Evolutionary conservation across 495 filamentous ascomycete species (phyloP).

Genomic region (Extremus antarcticus): DNA sequence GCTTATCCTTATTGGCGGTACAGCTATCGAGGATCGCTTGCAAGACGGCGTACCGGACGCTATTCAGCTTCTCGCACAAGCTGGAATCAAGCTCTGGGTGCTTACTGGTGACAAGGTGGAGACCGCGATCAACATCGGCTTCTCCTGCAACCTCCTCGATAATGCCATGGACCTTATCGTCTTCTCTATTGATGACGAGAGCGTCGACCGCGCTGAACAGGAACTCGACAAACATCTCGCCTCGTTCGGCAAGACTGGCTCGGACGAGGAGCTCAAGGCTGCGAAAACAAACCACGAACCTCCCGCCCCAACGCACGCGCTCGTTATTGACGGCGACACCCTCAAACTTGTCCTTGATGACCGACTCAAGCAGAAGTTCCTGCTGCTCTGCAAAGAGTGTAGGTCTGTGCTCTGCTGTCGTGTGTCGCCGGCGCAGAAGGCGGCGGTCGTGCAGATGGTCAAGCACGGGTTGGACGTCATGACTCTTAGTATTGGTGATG

Average conservation of each 20-base stretch:
- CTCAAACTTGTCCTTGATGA: conserved; percentile 82
- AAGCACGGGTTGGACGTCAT: conserved; percentile 91
- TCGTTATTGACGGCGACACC: conserved; percentile 93
- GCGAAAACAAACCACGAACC: conserved; percentile 75
- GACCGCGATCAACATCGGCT: conserved; percentile 99
- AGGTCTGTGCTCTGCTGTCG: conserved; percentile 94
- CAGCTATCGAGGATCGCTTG: conserved; percentile 93
- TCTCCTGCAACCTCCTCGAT: conserved; percentile 93
- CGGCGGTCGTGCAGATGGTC: conserved; percentile 92
- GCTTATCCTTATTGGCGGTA: conserved; percentile 82
- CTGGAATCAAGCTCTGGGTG: conserved; percentile 99
- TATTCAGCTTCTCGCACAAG: conserved; percentile 81
- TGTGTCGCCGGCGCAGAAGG: conserved; percentile 94
- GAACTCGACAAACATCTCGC: conserved; percentile 64
- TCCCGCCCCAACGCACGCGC: conserved; percentile 80
- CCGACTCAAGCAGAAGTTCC: conserved; percentile 74
- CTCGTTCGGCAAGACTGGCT: conserved; percentile 69
- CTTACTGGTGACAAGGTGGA: conserved; percentile 98
- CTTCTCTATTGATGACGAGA: conserved; percentile 72
- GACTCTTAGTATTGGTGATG: conserved; percentile 93
- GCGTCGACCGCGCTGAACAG: conserved; percentile 48
- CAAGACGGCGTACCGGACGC: conserved; percentile 97
- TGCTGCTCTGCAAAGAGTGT: conserved; percentile 95
- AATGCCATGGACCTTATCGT: conserved; percentile 97
- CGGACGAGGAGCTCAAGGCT: conserved; percentile 70